Evolutionary conservation across 2,329 filamentous ascomycete species (phyloP), one percentile per base, ranked within the genome.

Genomic region (Diplodia seriata): DNA sequence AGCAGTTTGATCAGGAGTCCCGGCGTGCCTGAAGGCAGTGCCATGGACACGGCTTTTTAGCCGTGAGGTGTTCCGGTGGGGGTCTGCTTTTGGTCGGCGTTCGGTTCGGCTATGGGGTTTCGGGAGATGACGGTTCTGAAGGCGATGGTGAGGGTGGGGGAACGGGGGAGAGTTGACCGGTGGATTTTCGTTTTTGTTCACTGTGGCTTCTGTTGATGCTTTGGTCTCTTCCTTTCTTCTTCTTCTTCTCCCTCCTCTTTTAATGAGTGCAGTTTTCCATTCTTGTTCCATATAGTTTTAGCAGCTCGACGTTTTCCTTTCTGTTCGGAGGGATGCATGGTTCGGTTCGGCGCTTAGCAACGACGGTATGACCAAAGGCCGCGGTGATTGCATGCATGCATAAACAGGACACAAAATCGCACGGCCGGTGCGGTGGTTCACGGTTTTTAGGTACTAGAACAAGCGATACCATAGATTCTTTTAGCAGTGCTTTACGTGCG

Each of bases 71-170:
- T 66, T 66, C 43, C 11, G 63, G 51, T 31, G 51, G 51, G 50
- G 63, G 63, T 40, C 38, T 66, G 63, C 51, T 66, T 55, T 54
- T 66, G 36, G 38, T 66, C 26, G 56, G 56, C 56, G 56, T 61
- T 61, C 4, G n/a, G 23, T 40, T n/a, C 36, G 54, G 53, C 12
- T 29, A 11, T 12, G 53, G 55, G 29, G 20, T 5, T 1, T 57
- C 55, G 23, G n/a, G n/a, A 18, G n/a, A 20, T 11, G 55, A 26
- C 26, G 14, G 40, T 57, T 57, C 55, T 18, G 49, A 51, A 20
- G 49, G 26, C 4, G 49, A 26, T 4, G 50, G 29, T 14, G 50
- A 36, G 11, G 50, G 18, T 5, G 50, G 20, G 11, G 23, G 43
- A 15, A 49, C 14, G 49, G 49, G 14, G 14, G 14, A 14, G 18